Evolutionary conservation across 306 rosid species (phyloP).

Genomic region (Trifolium dubium): DNA sequence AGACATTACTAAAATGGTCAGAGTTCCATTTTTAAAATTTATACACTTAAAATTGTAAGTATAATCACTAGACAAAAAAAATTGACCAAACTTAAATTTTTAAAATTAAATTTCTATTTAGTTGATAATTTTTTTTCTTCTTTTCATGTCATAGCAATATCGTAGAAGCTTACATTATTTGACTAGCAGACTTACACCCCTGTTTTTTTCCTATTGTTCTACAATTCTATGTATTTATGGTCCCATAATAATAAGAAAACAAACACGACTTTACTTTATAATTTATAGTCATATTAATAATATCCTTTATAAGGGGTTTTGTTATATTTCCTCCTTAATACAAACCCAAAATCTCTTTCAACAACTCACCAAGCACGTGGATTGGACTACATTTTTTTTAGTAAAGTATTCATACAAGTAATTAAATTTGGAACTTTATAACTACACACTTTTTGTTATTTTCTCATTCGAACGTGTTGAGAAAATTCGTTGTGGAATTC

Average conservation of each 20-base stretch:
- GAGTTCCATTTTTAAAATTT: too few relatives aligned
- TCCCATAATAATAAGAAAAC: background rate
- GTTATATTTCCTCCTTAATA: background rate
- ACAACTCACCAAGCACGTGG: conserved; percentile 60
- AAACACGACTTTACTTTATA: background rate
- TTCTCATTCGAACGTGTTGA: conserved; percentile 27
- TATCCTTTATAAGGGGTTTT: background rate
- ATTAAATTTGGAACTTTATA: conserved; percentile 30
- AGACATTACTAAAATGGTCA: too few relatives aligned
- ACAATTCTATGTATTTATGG: background rate
- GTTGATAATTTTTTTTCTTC: background rate
- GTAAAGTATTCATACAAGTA: background rate
- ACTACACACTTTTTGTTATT: conserved; percentile 12
- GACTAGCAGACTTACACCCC: conserved; percentile 47
- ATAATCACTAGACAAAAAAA: too few relatives aligned
- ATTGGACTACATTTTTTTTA: conserved; percentile 42
- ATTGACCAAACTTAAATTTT: too few relatives aligned
- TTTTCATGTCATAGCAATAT: conserved; percentile 39
- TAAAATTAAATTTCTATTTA: too few relatives aligned
- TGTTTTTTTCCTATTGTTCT: background rate
- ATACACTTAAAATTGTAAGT: too few relatives aligned
- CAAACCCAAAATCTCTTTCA: conserved; percentile 44
- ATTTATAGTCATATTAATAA: background rate
- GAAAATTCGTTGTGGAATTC: conserved; percentile 50
- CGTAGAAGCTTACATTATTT: conserved; percentile 55